Conservation (phyloP, 2,329 filamentous ascomycete species). For the Cytospora leucostoma region DNA sequence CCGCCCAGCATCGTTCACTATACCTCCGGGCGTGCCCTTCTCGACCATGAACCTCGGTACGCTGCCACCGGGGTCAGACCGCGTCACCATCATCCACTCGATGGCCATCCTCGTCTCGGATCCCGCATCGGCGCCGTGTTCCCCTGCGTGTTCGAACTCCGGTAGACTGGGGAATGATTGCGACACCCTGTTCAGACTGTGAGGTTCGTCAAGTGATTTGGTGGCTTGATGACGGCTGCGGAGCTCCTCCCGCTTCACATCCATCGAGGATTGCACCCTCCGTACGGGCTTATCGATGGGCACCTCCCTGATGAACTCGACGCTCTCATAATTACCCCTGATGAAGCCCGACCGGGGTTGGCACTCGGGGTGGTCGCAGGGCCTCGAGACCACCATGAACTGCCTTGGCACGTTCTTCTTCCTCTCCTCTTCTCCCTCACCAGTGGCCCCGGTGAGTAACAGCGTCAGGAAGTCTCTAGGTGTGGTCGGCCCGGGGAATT, state of each 20-base stretch:
- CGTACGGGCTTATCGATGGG: slow-evolving; percentile 52
- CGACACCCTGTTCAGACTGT: slow-evolving; percentile 31
- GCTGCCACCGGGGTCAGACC: slow-evolving; percentile 84
- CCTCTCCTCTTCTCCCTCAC: slow-evolving; percentile 29
- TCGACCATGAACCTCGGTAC: slow-evolving; percentile 93
- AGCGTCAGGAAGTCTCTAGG: slow-evolving; percentile 86
- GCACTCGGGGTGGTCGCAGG: slow-evolving; percentile 74
- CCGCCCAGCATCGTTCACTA: slow-evolving; percentile 76
- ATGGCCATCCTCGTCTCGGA: slow-evolving; percentile 49
- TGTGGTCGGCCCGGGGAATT: slow-evolving; percentile 86
- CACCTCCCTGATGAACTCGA: slow-evolving; percentile 87
- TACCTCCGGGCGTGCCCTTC: slow-evolving; percentile 78
- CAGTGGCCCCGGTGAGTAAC: slow-evolving; percentile 56
- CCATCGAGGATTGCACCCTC: slow-evolving; percentile 47
- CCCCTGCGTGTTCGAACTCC: slow-evolving; percentile 11
- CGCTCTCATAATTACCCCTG: slow-evolving; percentile 83
- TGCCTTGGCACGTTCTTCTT: slow-evolving; percentile 60
- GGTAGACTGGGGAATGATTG: slow-evolving; percentile 21
- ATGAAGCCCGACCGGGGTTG: slow-evolving; percentile 73
- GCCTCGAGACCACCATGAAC: slow-evolving; percentile 86
- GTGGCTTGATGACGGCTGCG: slow-evolving; percentile 28
- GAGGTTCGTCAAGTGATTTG: slow-evolving; percentile 21
- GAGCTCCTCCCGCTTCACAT: slow-evolving; percentile 41
- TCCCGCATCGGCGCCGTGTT: slow-evolving; percentile 20
- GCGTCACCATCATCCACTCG: slow-evolving; percentile 92